Percentiles rank a stretch among this genome's conserved stretches.
These are phyloP conservation scores for Pseudogymnoascus sp. DNA, from an alignment of 2,329 filamentous ascomycete species.

Conservation along the genomic window DNA sequence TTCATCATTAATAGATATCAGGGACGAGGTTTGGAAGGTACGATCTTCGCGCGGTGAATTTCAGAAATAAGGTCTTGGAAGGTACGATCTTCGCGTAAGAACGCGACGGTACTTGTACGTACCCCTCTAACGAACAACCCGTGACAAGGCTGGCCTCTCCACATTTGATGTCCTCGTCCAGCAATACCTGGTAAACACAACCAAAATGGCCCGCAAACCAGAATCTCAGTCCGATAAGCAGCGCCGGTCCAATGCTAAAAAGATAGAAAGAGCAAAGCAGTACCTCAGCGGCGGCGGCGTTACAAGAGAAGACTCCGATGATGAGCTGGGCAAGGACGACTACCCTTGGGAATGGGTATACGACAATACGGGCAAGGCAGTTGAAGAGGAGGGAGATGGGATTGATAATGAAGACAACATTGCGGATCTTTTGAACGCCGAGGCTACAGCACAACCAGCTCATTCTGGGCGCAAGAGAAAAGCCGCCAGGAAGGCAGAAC, in stretches of 20 bases:
- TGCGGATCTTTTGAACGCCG: conserved; percentile 11
- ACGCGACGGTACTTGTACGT: background rate
- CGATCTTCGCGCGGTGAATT: no score
- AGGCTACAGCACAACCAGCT: conserved; percentile 15
- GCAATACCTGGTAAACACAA: background rate
- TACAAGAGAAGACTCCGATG: conserved; percentile 69
- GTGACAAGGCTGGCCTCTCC: background rate
- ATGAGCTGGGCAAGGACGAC: conserved; percentile 70
- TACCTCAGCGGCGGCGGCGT: conserved; percentile 25
- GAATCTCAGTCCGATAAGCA: conserved; percentile 14
- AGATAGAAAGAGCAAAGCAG: conserved; percentile 33
- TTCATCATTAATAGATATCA: no score
- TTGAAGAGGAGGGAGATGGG: conserved; percentile 8
- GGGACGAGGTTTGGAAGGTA: no score
- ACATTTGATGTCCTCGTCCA: background rate
- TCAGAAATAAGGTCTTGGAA: no score
- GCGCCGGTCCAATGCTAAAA: conserved; percentile 18
- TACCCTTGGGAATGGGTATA: conserved; percentile 77
- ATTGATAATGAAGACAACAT: conserved; percentile 14
- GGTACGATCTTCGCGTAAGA: background rate
- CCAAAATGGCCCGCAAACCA: conserved; percentile 24
- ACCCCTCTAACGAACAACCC: background rate
- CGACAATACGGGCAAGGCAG: conserved; percentile 26
- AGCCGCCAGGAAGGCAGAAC: conserved; percentile 21
- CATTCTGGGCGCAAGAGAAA: conserved; percentile 20